Evolutionary conservation across 495 filamentous ascomycete genomes (phyloP).

Genomic region (Talaromyces liani): DNA sequence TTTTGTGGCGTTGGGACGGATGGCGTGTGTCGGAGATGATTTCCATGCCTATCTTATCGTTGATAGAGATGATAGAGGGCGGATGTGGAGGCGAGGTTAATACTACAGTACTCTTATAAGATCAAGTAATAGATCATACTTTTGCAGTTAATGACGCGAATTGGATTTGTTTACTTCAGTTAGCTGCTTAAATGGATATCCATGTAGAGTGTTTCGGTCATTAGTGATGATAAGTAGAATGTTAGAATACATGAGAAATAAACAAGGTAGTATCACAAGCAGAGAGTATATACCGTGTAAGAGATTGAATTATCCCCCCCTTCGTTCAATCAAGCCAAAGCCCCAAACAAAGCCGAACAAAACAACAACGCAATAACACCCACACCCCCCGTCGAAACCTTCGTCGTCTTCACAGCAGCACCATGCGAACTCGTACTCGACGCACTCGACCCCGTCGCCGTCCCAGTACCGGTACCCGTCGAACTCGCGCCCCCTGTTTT

Average conservation of each 20-base stretch:
- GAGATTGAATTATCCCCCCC: no score
- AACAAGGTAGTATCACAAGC: not conserved
- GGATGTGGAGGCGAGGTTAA: not conserved
- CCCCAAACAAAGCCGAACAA: conserved; percentile 25
- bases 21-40: not conserved
- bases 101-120: no score
- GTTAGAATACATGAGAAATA: not conserved
- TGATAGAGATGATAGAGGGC: not conserved
- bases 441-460: conserved; percentile 10
- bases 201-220: not conserved
- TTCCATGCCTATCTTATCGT: not conserved
- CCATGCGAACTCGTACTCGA: conserved; percentile 15
- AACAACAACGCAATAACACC: conserved; percentile 32
- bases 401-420: not conserved
- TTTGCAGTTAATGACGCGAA: no score
- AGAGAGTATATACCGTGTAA: no score
- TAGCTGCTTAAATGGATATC: no score
- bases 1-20: not conserved
- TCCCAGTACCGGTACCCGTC: conserved; percentile 12
- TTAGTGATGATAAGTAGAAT: not conserved
- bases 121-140: no score
- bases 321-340: conserved; percentile 13
- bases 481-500: conserved; percentile 15
- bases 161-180: no score
- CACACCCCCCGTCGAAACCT: conserved; percentile 26